phyloP scores from a whole-genome alignment of 192 early-diverging fungal species.

The Chytriomyces confervae region DNA sequence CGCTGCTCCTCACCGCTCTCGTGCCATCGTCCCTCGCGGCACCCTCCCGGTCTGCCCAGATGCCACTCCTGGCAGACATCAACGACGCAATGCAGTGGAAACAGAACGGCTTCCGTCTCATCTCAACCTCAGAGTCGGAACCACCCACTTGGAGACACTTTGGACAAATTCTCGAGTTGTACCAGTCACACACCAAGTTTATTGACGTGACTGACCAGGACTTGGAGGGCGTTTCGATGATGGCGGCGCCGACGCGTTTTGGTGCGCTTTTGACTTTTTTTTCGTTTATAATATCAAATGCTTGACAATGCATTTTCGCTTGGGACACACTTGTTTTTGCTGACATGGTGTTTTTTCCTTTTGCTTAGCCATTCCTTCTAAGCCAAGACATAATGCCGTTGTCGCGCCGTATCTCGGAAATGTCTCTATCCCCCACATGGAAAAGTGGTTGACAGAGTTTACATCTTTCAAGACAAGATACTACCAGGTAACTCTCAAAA shows the following conservation, averaged over 20 bases:
- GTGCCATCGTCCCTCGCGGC: background rate
- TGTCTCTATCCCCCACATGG: slow-evolving; percentile 72
- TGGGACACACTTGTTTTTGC: no score
- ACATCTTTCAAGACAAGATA: slow-evolving; percentile 89
- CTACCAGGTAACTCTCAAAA: slow-evolving; percentile 68
- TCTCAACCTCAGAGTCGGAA: slow-evolving; percentile 27
- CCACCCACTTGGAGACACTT: slow-evolving; percentile 27
- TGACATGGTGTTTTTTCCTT: background rate
- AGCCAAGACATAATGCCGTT: slow-evolving; percentile 61
- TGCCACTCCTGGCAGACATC: background rate
- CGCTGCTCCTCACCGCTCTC: background rate
- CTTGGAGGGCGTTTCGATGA: slow-evolving; percentile 33
- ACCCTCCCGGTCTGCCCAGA: background rate
- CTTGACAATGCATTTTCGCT: background rate
- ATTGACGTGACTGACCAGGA: slow-evolving; percentile 89
- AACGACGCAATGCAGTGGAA: background rate
- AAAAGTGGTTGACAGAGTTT: slow-evolving; percentile 74
- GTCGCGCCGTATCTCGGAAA: slow-evolving; percentile 63
- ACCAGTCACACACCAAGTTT: slow-evolving; percentile 70
- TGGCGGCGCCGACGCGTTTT: slow-evolving; percentile 11
- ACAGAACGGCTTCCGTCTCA: slow-evolving; percentile 42
- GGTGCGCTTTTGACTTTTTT: background rate
- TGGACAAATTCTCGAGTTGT: slow-evolving; percentile 67
- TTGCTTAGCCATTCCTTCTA: slow-evolving; percentile 51
- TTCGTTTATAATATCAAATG: slow-evolving; percentile 27